These are phyloP conservation scores for Solanum chilense DNA, from an alignment of 257 asterid species.

Conservation along the genomic window DNA sequence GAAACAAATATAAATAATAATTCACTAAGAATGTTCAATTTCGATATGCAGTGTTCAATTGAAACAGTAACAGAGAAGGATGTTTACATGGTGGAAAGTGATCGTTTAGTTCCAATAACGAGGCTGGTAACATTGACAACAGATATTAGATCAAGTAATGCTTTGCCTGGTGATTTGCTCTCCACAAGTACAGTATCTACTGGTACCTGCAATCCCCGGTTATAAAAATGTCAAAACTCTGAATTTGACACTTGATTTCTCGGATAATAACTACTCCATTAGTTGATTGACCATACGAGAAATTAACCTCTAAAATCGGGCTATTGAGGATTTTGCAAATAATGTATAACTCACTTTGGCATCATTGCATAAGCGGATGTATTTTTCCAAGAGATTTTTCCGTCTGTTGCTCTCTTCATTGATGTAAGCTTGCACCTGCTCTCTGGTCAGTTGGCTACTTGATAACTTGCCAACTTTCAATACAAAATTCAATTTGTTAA, in stretches of 20 bases:
- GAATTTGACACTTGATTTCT: background rate
- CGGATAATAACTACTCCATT: background rate
- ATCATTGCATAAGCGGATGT: conserved; percentile 58
- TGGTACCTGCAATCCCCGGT: conserved; percentile 21
- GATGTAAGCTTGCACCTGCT: conserved; percentile 46
- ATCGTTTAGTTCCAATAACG: conserved; percentile 40
- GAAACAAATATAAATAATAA: background rate
- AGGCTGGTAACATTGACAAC: conserved; percentile 51
- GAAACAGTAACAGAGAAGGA: background rate
- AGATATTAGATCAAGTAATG: conserved; percentile 57
- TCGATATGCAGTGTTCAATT: background rate
- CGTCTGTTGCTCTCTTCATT: conserved; percentile 62
- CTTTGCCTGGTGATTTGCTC: conserved; percentile 61
- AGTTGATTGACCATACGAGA: background rate
- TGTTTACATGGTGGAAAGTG: background rate
- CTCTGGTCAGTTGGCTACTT: conserved; percentile 63
- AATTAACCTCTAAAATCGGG: background rate
- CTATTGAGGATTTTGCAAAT: background rate
- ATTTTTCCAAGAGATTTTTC: conserved; percentile 48
- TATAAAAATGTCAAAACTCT: background rate
- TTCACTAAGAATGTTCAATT: background rate
- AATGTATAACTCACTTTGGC: conserved; percentile 31
- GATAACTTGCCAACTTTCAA: conserved; percentile 65
- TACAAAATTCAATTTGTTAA: background rate
- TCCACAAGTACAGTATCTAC: conserved; percentile 84